Evolutionary conservation across 2,329 filamentous ascomycete genomes (phyloP).

Genomic region (Polytolypa hystricis): DNA sequence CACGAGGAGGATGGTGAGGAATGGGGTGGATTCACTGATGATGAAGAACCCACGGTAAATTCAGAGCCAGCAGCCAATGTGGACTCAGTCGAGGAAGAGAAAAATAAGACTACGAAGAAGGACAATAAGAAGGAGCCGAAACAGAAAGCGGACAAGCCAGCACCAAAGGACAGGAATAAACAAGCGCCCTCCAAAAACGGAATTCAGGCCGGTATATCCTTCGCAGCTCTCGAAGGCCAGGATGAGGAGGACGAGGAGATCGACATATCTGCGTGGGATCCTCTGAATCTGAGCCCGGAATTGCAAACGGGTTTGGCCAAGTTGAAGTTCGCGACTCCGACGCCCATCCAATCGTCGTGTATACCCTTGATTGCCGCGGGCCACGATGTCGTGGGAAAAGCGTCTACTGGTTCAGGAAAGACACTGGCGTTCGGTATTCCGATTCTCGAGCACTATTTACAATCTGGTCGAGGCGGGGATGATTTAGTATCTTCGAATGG

Average conservation of each 20-base stretch:
- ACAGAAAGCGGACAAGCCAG: constrained; percentile 16
- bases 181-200: constrained; percentile 5
- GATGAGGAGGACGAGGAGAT: constrained; percentile 52
- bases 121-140: constrained; percentile 20
- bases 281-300: constrained; percentile 59
- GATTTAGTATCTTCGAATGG: constrained; percentile 20
- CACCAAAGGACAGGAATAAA: constrained; percentile 21
- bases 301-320: constrained; percentile 64
- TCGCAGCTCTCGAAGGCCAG: constrained; percentile 27
- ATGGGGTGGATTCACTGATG: constrained; percentile 56
- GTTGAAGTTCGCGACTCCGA: constrained; percentile 70
- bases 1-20: constrained; percentile 38
- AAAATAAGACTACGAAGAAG: constrained; percentile 15
- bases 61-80: constrained; percentile 14
- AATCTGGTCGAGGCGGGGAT: constrained; percentile 30
- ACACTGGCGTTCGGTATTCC: constrained; percentile 91
- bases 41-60: constrained; percentile 18
- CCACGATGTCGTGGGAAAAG: constrained; percentile 89
- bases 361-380: constrained; percentile 77
- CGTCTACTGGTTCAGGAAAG: constrained; percentile 91
- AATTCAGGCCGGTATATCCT: constrained; percentile 25
- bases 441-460: constrained; percentile 74
- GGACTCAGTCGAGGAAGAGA: constrained; percentile 20
- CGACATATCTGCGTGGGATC: constrained; percentile 63
- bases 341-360: constrained; percentile 63